Base-by-base conservation (phyloP, 805 yeast species). In the Komagataella pseudopastoris region DNA sequence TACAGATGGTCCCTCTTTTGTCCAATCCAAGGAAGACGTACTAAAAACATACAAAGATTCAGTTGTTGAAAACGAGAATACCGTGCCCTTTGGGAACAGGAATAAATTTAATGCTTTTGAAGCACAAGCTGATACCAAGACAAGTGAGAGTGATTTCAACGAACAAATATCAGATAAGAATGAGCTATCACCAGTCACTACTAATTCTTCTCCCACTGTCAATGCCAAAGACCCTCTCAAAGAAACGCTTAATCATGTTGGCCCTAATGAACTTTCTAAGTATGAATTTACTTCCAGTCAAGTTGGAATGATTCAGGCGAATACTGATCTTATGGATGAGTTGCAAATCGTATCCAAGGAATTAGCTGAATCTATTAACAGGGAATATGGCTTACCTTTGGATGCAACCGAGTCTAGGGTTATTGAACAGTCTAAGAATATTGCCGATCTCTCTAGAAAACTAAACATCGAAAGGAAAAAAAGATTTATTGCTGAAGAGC, bases 401-500 rank as follows among this genome's bases (percentile, higher is more conserved):
- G 52, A 36, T 22, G 49, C 22, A 43, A 43, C 51, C 6, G 20
- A 39, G 16, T 51, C 57, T 12, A 68, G 67, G 49, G 51, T 68
- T 8, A 65, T 72, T 17, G 66, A 71, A 30, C 68, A 71, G 47
- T 63, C 76, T 0, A 51, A 67, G 1, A 71, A 70, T 36, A 74
- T 84, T 24, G 70, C 76, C 1, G 75, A 75, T 20, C 60, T 86
- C 52, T 76, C 82, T 45, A 77, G 76, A 47, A 75, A 76, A 54
- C 61, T 86, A 52, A 78, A 76, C 51, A 79, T 77, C 30, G 91
- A 86, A 61, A 70, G 91, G 54, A 69, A 77, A 56, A 74, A 79
- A 52, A 66, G 95, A 50, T 80, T 76, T 56, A 77, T 83, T 24
- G 81, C 88, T 24, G 93, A 85, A 58, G 90, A 84, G 55, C 81